phyloP scores from a whole-genome alignment of 495 filamentous ascomycete species.

The Aspergillus avenaceus region DNA sequence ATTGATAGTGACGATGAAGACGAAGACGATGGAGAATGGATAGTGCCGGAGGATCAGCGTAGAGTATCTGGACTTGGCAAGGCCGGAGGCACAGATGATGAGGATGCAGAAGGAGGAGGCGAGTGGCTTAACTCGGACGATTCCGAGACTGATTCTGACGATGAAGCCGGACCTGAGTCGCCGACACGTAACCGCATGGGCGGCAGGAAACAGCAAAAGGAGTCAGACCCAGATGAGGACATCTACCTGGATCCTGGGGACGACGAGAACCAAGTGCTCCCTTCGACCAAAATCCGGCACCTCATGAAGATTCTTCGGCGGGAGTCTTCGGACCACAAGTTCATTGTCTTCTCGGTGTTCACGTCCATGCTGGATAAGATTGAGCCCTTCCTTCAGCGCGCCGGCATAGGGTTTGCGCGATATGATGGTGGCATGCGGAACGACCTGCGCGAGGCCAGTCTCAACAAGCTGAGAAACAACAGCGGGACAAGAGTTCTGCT shows the following conservation, averaged over 20 bases:
- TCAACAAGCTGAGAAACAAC: slow-evolving; percentile 71
- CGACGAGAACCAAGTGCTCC: slow-evolving; percentile 49
- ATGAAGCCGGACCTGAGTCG: slow-evolving; percentile 41
- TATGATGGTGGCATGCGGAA: slow-evolving; percentile 97
- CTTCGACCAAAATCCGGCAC: slow-evolving; percentile 87
- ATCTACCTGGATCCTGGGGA: slow-evolving; percentile 41
- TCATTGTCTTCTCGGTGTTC: slow-evolving; percentile 97
- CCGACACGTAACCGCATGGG: slow-evolving; percentile 17
- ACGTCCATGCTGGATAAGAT: slow-evolving; percentile 97
- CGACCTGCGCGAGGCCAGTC: slow-evolving; percentile 82
- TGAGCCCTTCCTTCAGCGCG: slow-evolving; percentile 78
- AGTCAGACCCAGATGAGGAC: slow-evolving; percentile 30
- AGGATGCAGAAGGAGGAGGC: slow-evolving; percentile 79
- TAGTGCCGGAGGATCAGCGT: slow-evolving; percentile 63
- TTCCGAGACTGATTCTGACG: slow-evolving; percentile 50
- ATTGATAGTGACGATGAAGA: slow-evolving; percentile 63
- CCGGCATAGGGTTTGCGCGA: slow-evolving; percentile 71
- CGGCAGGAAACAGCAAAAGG: slow-evolving; percentile 1
- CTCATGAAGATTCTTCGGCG: slow-evolving; percentile 75
- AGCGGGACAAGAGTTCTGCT: slow-evolving; percentile 72
- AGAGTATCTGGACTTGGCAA: slow-evolving; percentile 58
- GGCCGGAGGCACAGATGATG: slow-evolving; percentile 78
- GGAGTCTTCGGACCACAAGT: slow-evolving; percentile 77
- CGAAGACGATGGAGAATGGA: slow-evolving; percentile 73
- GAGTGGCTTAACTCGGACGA: slow-evolving; percentile 70